Conservation (phyloP, 208 protist genomes). For the Trypanosoma avium region DNA sequence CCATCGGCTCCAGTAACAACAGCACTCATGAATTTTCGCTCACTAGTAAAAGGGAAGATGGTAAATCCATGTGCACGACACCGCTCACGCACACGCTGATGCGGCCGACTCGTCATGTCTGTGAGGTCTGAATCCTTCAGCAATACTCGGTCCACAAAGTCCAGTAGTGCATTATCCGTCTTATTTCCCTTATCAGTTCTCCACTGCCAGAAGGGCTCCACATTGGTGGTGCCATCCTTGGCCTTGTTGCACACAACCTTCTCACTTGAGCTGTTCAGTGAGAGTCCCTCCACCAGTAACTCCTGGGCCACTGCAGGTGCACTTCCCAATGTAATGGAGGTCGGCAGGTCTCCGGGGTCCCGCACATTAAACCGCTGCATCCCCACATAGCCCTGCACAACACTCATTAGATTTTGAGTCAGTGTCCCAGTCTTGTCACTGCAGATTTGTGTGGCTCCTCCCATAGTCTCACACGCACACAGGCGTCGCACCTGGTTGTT, state of each 20-base stretch:
- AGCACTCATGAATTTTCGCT: slow-evolving; percentile 88
- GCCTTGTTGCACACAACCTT: slow-evolving; percentile 46
- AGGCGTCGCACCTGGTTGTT: slow-evolving; percentile 98
- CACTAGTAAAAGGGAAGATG: slow-evolving; percentile 85
- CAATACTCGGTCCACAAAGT: slow-evolving; percentile 66
- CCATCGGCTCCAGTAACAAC: slow-evolving; percentile 50
- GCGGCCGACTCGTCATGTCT: slow-evolving; percentile 42
- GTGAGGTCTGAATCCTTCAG: slow-evolving; percentile 25
- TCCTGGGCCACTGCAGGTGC: slow-evolving; percentile 12
- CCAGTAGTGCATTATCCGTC: slow-evolving; percentile 83
- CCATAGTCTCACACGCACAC: slow-evolving; percentile 98
- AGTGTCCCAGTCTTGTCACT: slow-evolving; percentile 99
- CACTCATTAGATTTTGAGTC: slow-evolving; percentile 97
- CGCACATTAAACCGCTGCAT: slow-evolving; percentile 52
- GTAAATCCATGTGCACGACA: slow-evolving; percentile 40
- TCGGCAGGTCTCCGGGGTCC: slow-evolving; percentile 52
- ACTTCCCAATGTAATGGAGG: slow-evolving; percentile 30
- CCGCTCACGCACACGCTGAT: slow-evolving; percentile 52
- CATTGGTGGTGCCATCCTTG: slow-evolving; percentile 34
- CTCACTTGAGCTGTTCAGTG: slow-evolving; percentile 81
- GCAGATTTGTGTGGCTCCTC: slow-evolving; percentile 96
- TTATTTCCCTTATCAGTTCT: slow-evolving; percentile 78
- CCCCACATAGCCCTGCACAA: slow-evolving; percentile 86
- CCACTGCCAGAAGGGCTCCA: slow-evolving; percentile 61
- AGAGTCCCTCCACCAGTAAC: slow-evolving; percentile 46